A percentile compares a stretch with the other conserved stretches of the same genome.
These are phyloP conservation scores for Claviceps monticola DNA, from an alignment of 2,329 filamentous ascomycete species.

Conservation along the genomic window DNA sequence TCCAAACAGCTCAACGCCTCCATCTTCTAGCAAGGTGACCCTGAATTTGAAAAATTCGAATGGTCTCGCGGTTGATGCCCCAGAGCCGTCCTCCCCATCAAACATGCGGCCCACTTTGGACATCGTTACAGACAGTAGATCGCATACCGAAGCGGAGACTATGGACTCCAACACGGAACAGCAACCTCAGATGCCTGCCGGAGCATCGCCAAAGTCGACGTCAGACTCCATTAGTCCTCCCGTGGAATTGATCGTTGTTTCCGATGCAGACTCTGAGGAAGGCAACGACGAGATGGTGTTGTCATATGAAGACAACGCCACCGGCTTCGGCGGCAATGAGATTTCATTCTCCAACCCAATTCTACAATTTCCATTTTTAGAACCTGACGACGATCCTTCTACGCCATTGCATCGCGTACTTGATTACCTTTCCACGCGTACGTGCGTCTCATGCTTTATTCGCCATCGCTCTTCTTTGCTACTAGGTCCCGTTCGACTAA, in stretches of 20 bases:
- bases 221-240: constrained; percentile 29
- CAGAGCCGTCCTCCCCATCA: background rate
- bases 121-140: background rate
- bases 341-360: constrained; percentile 26
- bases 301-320: constrained; percentile 19
- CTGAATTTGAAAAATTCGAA: constrained; percentile 39
- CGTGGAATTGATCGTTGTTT: constrained; percentile 27
- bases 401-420: constrained; percentile 22
- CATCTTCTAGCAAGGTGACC: constrained; percentile 44
- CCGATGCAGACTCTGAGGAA: constrained; percentile 14
- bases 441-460: constrained; percentile 2
- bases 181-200: background rate
- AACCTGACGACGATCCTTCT: constrained; percentile 16
- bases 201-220: constrained; percentile 11
- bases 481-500: background rate
- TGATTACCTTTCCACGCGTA: constrained; percentile 22
- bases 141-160: background rate
- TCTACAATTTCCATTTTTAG: constrained; percentile 31
- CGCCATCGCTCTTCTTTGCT: background rate
- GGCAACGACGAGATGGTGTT: constrained; percentile 16
- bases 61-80: constrained; percentile 6
- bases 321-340: constrained; percentile 12
- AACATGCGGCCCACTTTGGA: background rate
- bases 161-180: background rate
- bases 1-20: constrained; percentile 19